Evolutionary conservation across 2,329 filamentous ascomycete genomes (phyloP).

Genomic region (Xylariaceae sp.): DNA sequence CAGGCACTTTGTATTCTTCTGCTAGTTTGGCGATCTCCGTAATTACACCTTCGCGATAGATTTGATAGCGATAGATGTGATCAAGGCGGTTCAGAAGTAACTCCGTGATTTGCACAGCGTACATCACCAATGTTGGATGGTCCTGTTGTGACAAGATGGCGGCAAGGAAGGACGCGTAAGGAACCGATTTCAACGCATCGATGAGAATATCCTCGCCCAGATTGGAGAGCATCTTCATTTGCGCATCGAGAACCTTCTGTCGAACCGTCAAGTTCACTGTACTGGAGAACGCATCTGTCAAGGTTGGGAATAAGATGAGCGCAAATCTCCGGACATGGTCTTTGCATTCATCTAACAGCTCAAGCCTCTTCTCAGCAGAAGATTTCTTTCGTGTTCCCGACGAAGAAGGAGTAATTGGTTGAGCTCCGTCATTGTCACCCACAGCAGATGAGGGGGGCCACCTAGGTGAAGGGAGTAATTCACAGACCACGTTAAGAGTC

Average conservation of each 20-base stretch:
- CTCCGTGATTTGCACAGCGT: slow-evolving; percentile 85
- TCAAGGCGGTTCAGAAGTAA: slow-evolving; percentile 81
- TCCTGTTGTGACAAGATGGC: slow-evolving; percentile 96
- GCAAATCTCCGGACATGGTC: slow-evolving; percentile 87
- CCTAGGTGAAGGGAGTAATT: slow-evolving; percentile 77
- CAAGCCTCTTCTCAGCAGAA: slow-evolving; percentile 76
- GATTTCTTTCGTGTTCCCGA: slow-evolving; percentile 49
- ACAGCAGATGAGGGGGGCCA: slow-evolving; percentile 45
- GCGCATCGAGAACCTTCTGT: slow-evolving; percentile 92
- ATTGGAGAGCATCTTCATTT: slow-evolving; percentile 96
- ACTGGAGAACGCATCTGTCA: slow-evolving; percentile 96
- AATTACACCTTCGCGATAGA: slow-evolving; percentile 95
- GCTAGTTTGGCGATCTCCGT: slow-evolving; percentile 84
- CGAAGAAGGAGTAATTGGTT: slow-evolving; percentile 41
- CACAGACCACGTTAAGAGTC: slow-evolving; percentile 95
- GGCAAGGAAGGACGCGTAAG: slow-evolving; percentile 92
- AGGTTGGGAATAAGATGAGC: slow-evolving; percentile 85
- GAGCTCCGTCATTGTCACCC: slow-evolving; percentile 34
- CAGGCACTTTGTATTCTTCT: slow-evolving; percentile 41
- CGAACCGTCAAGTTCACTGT: slow-evolving; percentile 94
- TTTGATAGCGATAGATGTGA: slow-evolving; percentile 89
- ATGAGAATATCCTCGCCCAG: slow-evolving; percentile 81
- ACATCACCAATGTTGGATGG: slow-evolving; percentile 80
- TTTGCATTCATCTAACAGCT: slow-evolving; percentile 79
- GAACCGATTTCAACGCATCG: slow-evolving; percentile 81